Percentiles rank a stretch among this genome's conserved stretches.
These are phyloP conservation scores for Xylaria intraflava DNA, from an alignment of 495 filamentous ascomycete genomes.

Conservation along the genomic window DNA sequence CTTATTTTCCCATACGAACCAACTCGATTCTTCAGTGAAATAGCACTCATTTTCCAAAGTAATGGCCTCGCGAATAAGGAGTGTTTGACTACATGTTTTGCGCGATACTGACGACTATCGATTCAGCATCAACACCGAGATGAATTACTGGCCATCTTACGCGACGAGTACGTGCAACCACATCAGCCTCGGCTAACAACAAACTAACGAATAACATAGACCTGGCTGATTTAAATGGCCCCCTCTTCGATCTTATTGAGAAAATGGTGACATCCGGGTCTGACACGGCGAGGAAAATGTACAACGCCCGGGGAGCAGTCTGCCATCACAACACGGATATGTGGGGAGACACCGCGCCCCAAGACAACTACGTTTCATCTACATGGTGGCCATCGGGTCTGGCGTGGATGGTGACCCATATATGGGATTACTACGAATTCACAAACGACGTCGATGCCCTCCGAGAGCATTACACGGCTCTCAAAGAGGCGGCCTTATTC, in stretches of 20 bases:
- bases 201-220: no score
- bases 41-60: background rate
- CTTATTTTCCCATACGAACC: no score
- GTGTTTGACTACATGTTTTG: no score
- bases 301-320: slow-evolving; percentile 42
- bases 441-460: background rate
- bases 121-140: no score
- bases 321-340: slow-evolving; percentile 44
- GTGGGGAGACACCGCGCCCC: slow-evolving; percentile 43
- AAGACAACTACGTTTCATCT: slow-evolving; percentile 40
- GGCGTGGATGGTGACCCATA: slow-evolving; percentile 44
- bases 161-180: no score
- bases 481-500: slow-evolving; percentile 35
- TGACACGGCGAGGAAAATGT: slow-evolving; percentile 41
- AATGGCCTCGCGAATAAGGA: no score
- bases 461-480: background rate
- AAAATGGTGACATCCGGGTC: slow-evolving; percentile 35
- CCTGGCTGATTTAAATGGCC: slow-evolving; percentile 16
- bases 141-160: no score
- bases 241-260: slow-evolving; percentile 36
- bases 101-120: no score
- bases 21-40: background rate
- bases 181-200: no score
- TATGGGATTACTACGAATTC: slow-evolving; percentile 32
- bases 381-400: slow-evolving; percentile 44